phyloP scores from a whole-genome alignment of 345 rosid species.

The Moringa oleifera region DNA sequence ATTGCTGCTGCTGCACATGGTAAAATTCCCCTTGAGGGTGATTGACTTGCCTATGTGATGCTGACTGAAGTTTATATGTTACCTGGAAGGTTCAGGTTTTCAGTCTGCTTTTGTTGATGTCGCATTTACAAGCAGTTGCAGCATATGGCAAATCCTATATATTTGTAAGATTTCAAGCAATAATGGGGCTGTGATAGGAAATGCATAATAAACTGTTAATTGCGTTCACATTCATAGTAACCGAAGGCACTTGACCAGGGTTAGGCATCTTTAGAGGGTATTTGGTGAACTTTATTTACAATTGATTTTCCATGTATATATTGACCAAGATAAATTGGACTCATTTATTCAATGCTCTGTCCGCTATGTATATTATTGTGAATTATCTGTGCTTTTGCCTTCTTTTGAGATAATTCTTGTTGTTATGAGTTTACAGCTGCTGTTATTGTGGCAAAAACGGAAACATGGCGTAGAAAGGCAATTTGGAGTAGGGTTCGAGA shows the following conservation, averaged over 20 bases:
- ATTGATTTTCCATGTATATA: background rate
- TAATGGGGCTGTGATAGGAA: background rate
- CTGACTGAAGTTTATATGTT: too few species aligned
- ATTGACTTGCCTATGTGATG: too few species aligned
- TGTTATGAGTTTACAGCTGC: slow-evolving; percentile 48
- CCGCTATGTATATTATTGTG: background rate
- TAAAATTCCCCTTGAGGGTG: too few species aligned
- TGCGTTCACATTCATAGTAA: background rate
- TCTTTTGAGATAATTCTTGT: slow-evolving; percentile 1
- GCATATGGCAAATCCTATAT: background rate
- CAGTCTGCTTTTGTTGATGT: background rate
- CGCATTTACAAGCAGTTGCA: background rate
- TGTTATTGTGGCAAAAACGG: slow-evolving; percentile 71
- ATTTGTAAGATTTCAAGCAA: background rate
- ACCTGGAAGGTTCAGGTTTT: too few species aligned
- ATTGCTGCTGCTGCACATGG: slow-evolving; percentile 85
- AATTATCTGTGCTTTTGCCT: background rate
- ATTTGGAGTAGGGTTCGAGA: slow-evolving; percentile 79
- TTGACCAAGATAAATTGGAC: background rate
- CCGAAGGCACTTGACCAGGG: background rate
- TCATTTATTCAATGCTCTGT: background rate
- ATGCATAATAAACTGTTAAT: background rate
- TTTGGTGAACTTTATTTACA: background rate
- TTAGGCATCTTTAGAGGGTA: background rate
- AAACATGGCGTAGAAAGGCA: slow-evolving; percentile 82